Evolutionary conservation across 352 stramenopile species (phyloP).

Genomic region (Phytophthora capsici): DNA sequence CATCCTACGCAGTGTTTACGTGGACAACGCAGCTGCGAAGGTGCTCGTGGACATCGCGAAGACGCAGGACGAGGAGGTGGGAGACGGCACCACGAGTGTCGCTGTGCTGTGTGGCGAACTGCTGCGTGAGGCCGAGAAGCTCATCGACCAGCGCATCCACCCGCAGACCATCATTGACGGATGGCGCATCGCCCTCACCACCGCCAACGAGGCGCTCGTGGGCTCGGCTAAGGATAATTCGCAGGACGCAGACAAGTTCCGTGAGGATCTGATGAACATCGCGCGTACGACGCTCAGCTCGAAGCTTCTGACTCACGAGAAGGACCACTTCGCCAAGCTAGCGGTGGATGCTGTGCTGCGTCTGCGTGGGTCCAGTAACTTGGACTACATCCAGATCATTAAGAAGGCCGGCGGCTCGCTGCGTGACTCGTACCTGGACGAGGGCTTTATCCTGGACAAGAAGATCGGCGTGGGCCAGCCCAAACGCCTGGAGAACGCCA

Average conservation of each 20-base stretch:
- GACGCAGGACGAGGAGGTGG: conserved; percentile 99
- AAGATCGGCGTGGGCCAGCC: conserved; percentile 96
- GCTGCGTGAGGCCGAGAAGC: conserved; percentile 96
- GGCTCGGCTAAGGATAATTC: conserved; percentile 85
- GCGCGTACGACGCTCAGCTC: conserved; percentile 97
- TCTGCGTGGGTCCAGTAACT: conserved; percentile 94
- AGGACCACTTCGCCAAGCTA: conserved; percentile 97
- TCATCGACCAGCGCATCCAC: conserved; percentile 97
- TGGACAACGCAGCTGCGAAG: conserved; percentile 99
- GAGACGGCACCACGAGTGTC: conserved; percentile 98
- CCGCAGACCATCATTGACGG: conserved; percentile 99
- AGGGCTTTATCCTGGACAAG: conserved; percentile 99
- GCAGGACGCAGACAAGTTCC: conserved; percentile 87
- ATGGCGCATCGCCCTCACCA: conserved; percentile 94
- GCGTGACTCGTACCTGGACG: conserved; percentile 98
- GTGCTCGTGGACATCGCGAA: conserved; percentile 99
- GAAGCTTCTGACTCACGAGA: conserved; percentile 99
- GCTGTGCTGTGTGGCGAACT: conserved; percentile 98
- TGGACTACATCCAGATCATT: conserved; percentile 99
- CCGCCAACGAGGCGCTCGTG: conserved; percentile 92
- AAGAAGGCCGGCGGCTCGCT: conserved; percentile 97
- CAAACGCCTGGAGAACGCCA: conserved; percentile 97
- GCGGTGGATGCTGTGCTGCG: conserved; percentile 97
- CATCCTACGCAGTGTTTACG: conserved; percentile 97
- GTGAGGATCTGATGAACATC: conserved; percentile 97